Evolutionary conservation across 371 early-diverging fungal species (phyloP).

Genomic region (Sporodiniella umbellata): DNA sequence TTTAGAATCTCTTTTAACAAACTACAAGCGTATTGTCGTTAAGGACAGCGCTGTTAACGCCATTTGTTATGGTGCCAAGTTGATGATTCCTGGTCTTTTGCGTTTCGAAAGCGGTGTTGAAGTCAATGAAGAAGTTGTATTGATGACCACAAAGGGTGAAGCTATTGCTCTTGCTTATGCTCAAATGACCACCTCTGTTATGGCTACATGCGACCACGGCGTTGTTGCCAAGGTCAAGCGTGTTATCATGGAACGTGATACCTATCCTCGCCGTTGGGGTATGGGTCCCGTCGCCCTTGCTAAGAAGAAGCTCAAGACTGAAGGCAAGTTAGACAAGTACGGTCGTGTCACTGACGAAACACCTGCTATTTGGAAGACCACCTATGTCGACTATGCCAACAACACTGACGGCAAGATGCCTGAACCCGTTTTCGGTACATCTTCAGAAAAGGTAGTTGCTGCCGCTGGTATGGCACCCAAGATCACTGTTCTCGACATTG

Average conservation of each 20-base stretch:
- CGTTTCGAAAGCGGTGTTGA: slow-evolving; percentile 98
- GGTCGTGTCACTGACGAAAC: slow-evolving; percentile 86
- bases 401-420: slow-evolving; percentile 42
- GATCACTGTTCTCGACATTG: slow-evolving; percentile 35
- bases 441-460: slow-evolving; percentile 29
- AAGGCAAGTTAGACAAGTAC: slow-evolving; percentile 95
- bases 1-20: slow-evolving; percentile 92
- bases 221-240: slow-evolving; percentile 99
- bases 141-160: slow-evolving; percentile 99
- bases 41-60: slow-evolving; percentile 99
- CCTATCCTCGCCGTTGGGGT: slow-evolving; percentile 77
- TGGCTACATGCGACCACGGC: slow-evolving; percentile 86
- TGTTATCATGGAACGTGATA: slow-evolving; percentile 99
- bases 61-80: slow-evolving; percentile 99
- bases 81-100: slow-evolving; percentile 97
- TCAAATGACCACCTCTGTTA: slow-evolving; percentile 86
- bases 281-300: slow-evolving; percentile 91
- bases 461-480: slow-evolving; percentile 40
- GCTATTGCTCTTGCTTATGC: slow-evolving; percentile 98
- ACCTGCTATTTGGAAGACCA: slow-evolving; percentile 73
- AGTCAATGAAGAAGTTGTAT: slow-evolving; percentile 92
- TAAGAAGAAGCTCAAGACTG: slow-evolving; percentile 97
- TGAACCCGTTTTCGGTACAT: slow-evolving; percentile 30
- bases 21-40: slow-evolving; percentile 98
- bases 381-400: slow-evolving; percentile 70